Conservation (phyloP, 108 stramenopile species). For the Cyclostephanos tholiformis region DNA sequence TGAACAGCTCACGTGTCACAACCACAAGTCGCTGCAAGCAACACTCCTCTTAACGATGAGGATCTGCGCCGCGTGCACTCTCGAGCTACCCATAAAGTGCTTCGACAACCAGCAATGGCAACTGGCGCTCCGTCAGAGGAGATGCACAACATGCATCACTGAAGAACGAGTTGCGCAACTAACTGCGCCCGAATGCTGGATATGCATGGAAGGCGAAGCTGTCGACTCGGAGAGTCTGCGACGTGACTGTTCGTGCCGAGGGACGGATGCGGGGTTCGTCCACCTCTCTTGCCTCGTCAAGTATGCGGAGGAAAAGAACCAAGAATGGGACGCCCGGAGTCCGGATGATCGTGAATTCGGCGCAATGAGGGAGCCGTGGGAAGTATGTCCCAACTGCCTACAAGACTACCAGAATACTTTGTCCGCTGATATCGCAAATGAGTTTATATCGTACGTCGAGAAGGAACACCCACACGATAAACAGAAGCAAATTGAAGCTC, state of each 20-base stretch:
- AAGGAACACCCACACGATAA: background rate
- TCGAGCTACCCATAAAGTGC: background rate
- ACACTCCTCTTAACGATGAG: too few relatives aligned
- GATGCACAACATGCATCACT: background rate
- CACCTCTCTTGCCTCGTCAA: slow-evolving; percentile 13
- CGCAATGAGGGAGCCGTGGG: background rate
- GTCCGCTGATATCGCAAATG: background rate
- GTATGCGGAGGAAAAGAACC: background rate
- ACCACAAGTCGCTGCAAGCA: too few relatives aligned
- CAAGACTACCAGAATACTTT: background rate
- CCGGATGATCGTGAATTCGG: background rate
- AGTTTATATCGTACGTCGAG: background rate
- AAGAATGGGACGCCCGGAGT: background rate
- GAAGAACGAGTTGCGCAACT: background rate
- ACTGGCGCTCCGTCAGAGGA: background rate
- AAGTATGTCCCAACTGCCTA: background rate
- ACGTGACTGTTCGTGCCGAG: slow-evolving; percentile 21
- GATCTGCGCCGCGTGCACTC: background rate
- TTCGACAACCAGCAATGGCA: background rate
- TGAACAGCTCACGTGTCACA: too few relatives aligned
- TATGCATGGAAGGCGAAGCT: background rate
- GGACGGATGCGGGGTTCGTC: background rate
- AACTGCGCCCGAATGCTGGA: background rate
- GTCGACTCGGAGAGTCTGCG: background rate
- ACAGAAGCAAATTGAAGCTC: background rate